Base-by-base conservation (phyloP, 768 basidiomycete species). In the Cystofilobasidium macerans region DNA sequence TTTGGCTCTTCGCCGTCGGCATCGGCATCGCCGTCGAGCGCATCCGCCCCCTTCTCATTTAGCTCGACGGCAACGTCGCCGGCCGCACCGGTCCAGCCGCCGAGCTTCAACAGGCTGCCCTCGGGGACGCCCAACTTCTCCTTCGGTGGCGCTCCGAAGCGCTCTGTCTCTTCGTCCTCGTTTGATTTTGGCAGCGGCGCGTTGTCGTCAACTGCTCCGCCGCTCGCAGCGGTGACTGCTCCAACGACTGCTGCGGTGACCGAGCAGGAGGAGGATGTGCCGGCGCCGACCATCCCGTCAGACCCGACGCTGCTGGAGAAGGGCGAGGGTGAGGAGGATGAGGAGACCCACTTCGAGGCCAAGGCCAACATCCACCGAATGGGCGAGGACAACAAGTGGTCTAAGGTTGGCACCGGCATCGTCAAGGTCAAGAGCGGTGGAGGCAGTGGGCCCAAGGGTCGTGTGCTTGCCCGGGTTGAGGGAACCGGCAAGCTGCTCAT, bases 61-160 rank as follows among this genome's bases (percentile, higher is more conserved):
- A n/a, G n/a, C 22, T 48, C 67, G 9, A 20, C 57, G 22, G 43
- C 61, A 42, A 22, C 54, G n/a, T 12, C 64, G 14, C 1, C 67
- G 20, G n/a, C 62, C 7, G 26, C 67, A 14, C 32, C 53, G 20
- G 32, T 51, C 13, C 33, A 57, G 26, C 45, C 65, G n/a, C 67
- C 67, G n/a, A 8, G 24, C 13, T 68, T 68, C 61, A 45, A 58
- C 11, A 61, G 67, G 5, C 57, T 68, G 14, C 43, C 67, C 8
- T 53, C 56, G 6, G 67, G 67, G n/a, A 62, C 67, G 28, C 61
- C 67, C 30, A 68, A 68, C 61, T 68, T 68, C 26, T 62, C 67
- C 16, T 68, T 68, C 32, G 67, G 67, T 33, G 64, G 53, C 33
- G 43, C 58, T 5, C 57, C 57, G 8, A 59, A 65, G 32, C 51